A percentile compares a stretch with the other conserved stretches of the same genome.
Evolutionary conservation across 2,329 filamentous ascomycete genomes (phyloP).

Genomic region (Colletotrichum musicola): DNA sequence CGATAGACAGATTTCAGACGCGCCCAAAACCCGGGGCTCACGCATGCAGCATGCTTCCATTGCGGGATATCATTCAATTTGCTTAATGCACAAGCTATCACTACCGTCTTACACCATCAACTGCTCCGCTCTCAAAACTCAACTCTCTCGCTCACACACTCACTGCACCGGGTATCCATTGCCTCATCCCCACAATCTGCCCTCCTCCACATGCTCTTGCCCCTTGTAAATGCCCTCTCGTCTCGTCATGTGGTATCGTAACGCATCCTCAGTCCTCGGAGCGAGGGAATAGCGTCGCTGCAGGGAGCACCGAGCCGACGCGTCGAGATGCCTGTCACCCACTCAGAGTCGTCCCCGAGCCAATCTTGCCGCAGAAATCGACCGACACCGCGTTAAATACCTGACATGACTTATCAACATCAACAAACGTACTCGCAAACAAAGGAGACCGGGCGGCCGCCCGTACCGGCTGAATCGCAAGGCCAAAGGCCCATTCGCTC

Average conservation of each 20-base stretch:
- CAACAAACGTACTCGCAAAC: conserved; percentile 7
- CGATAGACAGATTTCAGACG: too few species aligned
- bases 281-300: not conserved
- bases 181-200: conserved; percentile 18
- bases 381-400: not conserved
- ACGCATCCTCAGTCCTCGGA: not conserved
- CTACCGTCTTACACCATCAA: not conserved
- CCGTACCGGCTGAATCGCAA: conserved; percentile 12
- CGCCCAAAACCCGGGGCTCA: too few species aligned
- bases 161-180: conserved; percentile 26
- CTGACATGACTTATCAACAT: not conserved
- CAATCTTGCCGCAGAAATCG: not conserved
- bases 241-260: conserved; percentile 7
- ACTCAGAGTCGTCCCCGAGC: not conserved
- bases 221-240: not conserved
- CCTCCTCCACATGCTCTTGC: too few species aligned
- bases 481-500: conserved; percentile 11
- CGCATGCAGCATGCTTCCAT: not conserved
- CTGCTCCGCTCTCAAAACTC: not conserved
- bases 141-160: not conserved
- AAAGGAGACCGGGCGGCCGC: conserved; percentile 18
- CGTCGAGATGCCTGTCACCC: not conserved
- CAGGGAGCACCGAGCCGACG: not conserved
- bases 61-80: not conserved
- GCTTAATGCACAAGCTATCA: conserved; percentile 11